A percentile compares a stretch with the other conserved stretches of the same genome.
These are phyloP conservation scores for Diversispora eburnea DNA, from an alignment of 192 early-diverging fungal species.

Conservation along the genomic window DNA sequence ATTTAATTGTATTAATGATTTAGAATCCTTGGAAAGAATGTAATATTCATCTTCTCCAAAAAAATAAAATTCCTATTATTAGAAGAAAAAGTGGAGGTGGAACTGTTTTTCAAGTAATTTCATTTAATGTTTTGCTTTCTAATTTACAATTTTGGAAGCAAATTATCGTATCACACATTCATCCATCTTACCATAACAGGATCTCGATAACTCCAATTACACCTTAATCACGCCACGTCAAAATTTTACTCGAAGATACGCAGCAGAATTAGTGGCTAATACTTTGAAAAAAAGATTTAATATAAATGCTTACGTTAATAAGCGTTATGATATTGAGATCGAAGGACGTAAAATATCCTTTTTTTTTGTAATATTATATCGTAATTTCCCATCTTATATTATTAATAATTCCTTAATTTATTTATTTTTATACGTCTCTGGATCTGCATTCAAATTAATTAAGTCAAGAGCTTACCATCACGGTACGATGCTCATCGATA, in stretches of 20 bases:
- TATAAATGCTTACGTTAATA: slow-evolving; percentile 73
- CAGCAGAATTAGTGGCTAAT: slow-evolving; percentile 71
- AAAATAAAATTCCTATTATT: slow-evolving; percentile 73
- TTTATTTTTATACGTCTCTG: slow-evolving; percentile 60
- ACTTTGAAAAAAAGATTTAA: slow-evolving; percentile 71
- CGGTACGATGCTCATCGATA: slow-evolving; percentile 96
- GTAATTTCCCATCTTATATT: neutral
- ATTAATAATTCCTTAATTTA: slow-evolving; percentile 7
- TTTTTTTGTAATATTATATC: neutral
- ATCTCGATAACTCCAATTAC: slow-evolving; percentile 95
- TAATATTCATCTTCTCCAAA: slow-evolving; percentile 66
- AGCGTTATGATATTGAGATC: slow-evolving; percentile 86
- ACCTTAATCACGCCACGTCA: slow-evolving; percentile 88
- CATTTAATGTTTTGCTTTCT: neutral
- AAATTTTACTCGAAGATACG: slow-evolving; percentile 69
- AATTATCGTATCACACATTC: neutral
- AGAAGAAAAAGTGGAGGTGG: slow-evolving; percentile 90
- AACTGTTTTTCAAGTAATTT: slow-evolving; percentile 83
- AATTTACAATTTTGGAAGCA: neutral
- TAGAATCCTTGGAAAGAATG: slow-evolving; percentile 97
- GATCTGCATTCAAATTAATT: slow-evolving; percentile 91
- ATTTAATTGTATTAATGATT: neutral
- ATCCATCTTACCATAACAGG: slow-evolving; percentile 41
- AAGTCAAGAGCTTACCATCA: slow-evolving; percentile 85
- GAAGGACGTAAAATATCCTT: slow-evolving; percentile 67